A percentile compares a stretch with the other conserved stretches of the same genome.
Conservation (phyloP, 345 rosid genomes). For the Populus ilicifolia region DNA sequence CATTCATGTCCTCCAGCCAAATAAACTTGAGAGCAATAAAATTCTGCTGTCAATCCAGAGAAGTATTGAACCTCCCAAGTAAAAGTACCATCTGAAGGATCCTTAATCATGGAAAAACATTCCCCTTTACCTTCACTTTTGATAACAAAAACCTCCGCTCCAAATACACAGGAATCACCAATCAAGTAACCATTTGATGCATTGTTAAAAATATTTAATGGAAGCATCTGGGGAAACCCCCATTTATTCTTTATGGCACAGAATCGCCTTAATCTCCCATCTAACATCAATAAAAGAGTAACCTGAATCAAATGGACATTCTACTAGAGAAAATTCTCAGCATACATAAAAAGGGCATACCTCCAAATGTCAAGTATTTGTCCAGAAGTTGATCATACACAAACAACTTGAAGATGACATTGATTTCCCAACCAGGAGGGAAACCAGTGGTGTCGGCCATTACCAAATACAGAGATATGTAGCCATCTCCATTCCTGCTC, state of each 20-base stretch:
- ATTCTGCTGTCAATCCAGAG: neutral
- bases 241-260: neutral
- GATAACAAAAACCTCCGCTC: neutral
- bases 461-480: conserved; percentile 3
- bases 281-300: no score
- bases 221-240: neutral
- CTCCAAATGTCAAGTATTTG: no score
- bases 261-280: no score
- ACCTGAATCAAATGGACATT: no score
- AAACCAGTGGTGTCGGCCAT: neutral
- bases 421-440: neutral
- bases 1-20: no score
- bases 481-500: neutral
- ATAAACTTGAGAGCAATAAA: no score
- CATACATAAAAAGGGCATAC: no score
- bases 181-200: conserved; percentile 1
- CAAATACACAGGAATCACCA: conserved; percentile 5
- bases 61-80: neutral
- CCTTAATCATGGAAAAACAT: neutral
- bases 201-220: neutral
- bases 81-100: neutral
- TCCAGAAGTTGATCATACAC: no score
- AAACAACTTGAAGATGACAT: no score
- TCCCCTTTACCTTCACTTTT: neutral
- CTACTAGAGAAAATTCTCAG: no score